Evolutionary conservation across 2,329 filamentous ascomycete genomes (phyloP), one percentile per base, ranked within the genome.

Genomic region (Colletotrichum coccodes): DNA sequence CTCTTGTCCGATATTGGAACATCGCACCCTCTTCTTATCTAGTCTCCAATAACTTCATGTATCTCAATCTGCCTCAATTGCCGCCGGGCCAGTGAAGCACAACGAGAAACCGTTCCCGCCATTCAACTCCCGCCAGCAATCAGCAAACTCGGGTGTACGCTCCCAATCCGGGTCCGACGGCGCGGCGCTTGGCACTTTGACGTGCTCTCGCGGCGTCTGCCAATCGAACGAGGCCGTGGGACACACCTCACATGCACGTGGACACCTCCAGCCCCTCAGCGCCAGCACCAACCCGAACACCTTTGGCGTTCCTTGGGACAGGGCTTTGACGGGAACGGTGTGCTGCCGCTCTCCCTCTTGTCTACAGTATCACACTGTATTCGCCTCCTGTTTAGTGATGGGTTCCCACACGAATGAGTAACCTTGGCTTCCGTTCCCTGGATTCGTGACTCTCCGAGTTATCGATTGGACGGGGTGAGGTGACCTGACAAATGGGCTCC

Each of bases 91-190:
- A 59, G 42, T 36, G 18, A 34, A 26, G 47, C 18, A 21, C n/a
- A 26, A 11, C 49, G n/a, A 36, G 49, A 12, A 14, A 11, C n/a
- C 40, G 54, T 23, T 34, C 16, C 14, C 34, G 12, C 54, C 14
- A 63, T 47, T 40, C 52, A 14, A 56, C 23, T 38, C 23, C n/a
- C 59, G 44, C 50, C 40, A 42, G 16, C 34, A 47, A n/a, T n/a
- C 28, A 59, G 30, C 54, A 26, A 26, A 46, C 16, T 63, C 64
- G 64, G 65, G 26, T 65, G 61, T 54, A 68, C 65, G 54, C 65
- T 68, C 65, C 54, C 34, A 64, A 68, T 68, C 65, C 65, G 61
- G 61, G 52, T 49, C 65, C 65, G 65, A 49, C 47, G 21, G 65
- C 54, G 21, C 65, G 54, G 61, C 32, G 65, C 61, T 68, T 68